Base-by-base conservation (phyloP, 805 yeast species). In the Candida hispaniensis region DNA sequence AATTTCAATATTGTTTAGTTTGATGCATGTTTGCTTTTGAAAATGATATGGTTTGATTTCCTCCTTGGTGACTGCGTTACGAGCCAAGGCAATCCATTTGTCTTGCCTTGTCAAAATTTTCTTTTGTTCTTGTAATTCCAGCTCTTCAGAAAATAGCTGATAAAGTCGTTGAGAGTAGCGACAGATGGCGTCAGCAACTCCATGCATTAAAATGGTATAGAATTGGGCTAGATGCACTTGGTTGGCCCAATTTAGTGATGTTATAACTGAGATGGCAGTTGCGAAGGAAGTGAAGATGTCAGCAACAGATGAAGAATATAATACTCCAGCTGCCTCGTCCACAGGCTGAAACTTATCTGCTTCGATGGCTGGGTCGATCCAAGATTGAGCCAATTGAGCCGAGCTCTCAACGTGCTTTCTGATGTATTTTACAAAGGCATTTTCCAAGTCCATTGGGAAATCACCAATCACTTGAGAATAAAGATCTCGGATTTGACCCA, bases 281-380 rank as follows among this genome's bases (percentile, higher is more conserved):
- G 67, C 67, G 20, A 79, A 64, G 51, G 79, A 62, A 7, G 71
- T 64, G 52, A 79, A 77, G 9, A 79, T 65, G 50, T 80, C 91
- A 14, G 68, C 50, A 1, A 78, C 79, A 0, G 88, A 79, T 2
- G 71, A 60, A 41, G 82, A 73, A 47, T 64, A 45, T 35, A 52
- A 33, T n/a, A 39, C 38, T 1, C 42, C 63, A 1, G 48, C 48
- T 1, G 52, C 59, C 1, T 57, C 52, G 42, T 71, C 71, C 11
- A 73, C 47, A 0, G 76, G 72, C 33, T 62, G 58, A 51, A 76
- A 74, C 1, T 49, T 47, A 50, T 85, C 95, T 7, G 61, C 65
- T 7, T 61, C 58, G 4, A 81, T 49, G 0, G 88, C 73, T 16
- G 68, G 63, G 10, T 61, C 56, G 4, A 77, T 70, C 46, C 73